Evolutionary conservation across 371 early-diverging fungal species (phyloP), one percentile per base, ranked within the genome.

Genomic region (Actinomortierella wolfii): DNA sequence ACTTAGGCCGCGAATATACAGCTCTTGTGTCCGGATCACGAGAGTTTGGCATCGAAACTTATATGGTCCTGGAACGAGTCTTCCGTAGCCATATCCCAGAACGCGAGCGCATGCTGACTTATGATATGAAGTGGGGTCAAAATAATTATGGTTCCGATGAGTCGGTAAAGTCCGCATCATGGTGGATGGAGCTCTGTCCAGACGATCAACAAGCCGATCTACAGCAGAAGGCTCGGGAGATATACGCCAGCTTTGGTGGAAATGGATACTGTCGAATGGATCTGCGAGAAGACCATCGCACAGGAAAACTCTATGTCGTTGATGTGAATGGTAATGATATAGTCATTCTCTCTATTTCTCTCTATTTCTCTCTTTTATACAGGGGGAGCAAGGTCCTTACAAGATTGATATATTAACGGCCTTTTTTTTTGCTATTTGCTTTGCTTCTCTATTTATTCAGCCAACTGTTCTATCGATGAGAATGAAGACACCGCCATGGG

Each of bases 251-350:
- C 59, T 66, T 71, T 61, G 56, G 56, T 1, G 67, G 73, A 1
- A 66, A 66, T 49, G 73, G 73, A 2, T 71, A 71, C 23, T 71
- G 73, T 21, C 62, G 73, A 14, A 71, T 71, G 73, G 73, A 71
- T 29, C 45, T 71, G 25, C 25, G 73, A n/a, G 73, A 71, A 53
- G 73, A 71, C 17, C 56, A 62, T 43, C 63, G 73, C 14, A 56
- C 62, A 0, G 64, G 61, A 20, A 49, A 61, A 11, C 56, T 71
- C 23, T 71, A 59, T 56, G 67, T 71, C 11, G 62, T 71, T 5
- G 73, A 70, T 43, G 73, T 71, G 43, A 66, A 71, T 56, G 62
- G 73, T 66, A 56, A 40, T 43, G 23, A 20, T 28, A 39, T 25
- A 18, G 18, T 52, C 21, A 25, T 17, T n/a, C 14, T 46, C 24